Percentiles rank a stretch among this genome's conserved stretches.
These are phyloP conservation scores for Eutrema japonicum DNA, from an alignment of 345 rosid genomes.

Conservation along the genomic window DNA sequence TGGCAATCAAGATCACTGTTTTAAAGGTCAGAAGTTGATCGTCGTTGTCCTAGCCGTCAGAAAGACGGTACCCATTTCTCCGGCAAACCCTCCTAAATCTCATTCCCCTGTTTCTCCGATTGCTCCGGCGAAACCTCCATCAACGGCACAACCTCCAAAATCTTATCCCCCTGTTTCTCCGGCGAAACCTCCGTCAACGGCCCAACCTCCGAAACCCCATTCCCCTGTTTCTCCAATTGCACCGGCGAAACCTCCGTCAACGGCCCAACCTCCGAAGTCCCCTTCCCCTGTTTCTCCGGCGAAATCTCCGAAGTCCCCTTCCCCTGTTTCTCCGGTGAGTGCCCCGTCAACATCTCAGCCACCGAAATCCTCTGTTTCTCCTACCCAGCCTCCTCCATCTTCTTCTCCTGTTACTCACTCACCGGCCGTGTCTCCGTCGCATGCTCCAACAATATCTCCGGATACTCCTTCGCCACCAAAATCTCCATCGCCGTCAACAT, in stretches of 20 bases:
- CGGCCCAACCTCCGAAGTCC: slow-evolving; percentile 6
- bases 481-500: slow-evolving; percentile 23
- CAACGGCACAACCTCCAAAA: slow-evolving; percentile 27
- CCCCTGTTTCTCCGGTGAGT: background rate
- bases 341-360: background rate
- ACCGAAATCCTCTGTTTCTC: background rate
- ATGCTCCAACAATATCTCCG: background rate
- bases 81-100: slow-evolving; percentile 33
- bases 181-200: background rate
- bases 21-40: slow-evolving; percentile 60
- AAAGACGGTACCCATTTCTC: slow-evolving; percentile 22
- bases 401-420: background rate
- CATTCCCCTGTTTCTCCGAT: slow-evolving; percentile 15
- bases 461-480: slow-evolving; percentile 17
- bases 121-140: slow-evolving; percentile 20
- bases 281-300: slow-evolving; percentile 15
- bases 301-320: slow-evolving; percentile 16
- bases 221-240: slow-evolving; percentile 16
- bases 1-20: slow-evolving; percentile 57
- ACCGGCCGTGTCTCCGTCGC: slow-evolving; percentile 14
- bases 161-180: slow-evolving; percentile 28
- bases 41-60: slow-evolving; percentile 53
- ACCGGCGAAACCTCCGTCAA: slow-evolving; percentile 13
- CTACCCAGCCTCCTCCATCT: background rate
- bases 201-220: background rate